These are phyloP conservation scores for Fraxinus platypoda DNA, from an alignment of 305 asterid species.

Conservation along the genomic window DNA sequence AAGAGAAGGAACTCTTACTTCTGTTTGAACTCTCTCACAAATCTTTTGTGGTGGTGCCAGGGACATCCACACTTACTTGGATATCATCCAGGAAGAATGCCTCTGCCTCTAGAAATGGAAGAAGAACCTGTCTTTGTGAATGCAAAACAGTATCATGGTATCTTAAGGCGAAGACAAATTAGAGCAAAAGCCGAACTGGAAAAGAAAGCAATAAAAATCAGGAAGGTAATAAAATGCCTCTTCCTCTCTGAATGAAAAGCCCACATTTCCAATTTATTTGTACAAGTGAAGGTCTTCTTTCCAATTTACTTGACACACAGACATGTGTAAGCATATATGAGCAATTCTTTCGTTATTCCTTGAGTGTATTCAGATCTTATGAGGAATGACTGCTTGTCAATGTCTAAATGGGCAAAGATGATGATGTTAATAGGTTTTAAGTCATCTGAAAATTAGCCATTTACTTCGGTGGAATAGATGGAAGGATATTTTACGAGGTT, in stretches of 20 bases:
- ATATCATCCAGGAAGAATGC: constrained; percentile 65
- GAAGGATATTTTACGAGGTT: background rate
- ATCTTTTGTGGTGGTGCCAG: constrained; percentile 30
- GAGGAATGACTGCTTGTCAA: background rate
- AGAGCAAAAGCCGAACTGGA: constrained; percentile 82
- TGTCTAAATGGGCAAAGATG: background rate
- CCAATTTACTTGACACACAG: background rate
- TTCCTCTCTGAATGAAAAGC: background rate
- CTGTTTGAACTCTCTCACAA: background rate
- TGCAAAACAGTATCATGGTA: constrained; percentile 79
- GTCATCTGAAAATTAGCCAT: background rate
- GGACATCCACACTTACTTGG: constrained; percentile 63
- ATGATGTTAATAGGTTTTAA: background rate
- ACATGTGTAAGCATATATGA: background rate
- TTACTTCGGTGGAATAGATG: background rate
- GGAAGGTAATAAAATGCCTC: constrained; percentile 46
- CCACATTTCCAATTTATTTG: background rate
- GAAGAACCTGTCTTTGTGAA: constrained; percentile 81
- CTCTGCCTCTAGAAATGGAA: constrained; percentile 75
- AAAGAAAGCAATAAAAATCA: constrained; percentile 52
- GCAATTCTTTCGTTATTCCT: background rate
- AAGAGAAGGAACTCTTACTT: background rate
- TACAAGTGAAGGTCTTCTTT: background rate
- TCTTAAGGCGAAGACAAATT: constrained; percentile 67
- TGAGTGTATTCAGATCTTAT: background rate